Percentiles rank a stretch among this genome's conserved stretches.
phyloP scores from a whole-genome alignment of 1,139 yeast genomes.

The Scheffersomyces parashehatae region DNA sequence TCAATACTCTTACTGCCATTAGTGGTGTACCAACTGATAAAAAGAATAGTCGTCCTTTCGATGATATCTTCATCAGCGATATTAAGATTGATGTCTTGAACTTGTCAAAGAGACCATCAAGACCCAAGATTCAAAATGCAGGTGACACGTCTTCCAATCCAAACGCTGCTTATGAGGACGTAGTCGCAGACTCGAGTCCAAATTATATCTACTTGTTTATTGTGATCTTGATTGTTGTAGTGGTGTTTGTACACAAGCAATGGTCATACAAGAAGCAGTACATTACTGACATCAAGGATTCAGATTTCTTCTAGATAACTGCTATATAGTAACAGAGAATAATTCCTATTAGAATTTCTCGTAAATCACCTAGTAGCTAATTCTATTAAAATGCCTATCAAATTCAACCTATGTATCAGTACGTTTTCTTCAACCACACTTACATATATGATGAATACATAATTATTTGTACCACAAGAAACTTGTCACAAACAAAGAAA shows the following conservation, averaged over 20 bases:
- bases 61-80: conserved; percentile 18
- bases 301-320: conserved; percentile 16
- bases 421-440: too few relatives aligned
- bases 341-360: too few relatives aligned
- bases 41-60: conserved; percentile 10
- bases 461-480: too few relatives aligned
- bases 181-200: conserved; percentile 3
- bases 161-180: conserved; percentile 4
- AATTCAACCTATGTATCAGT: too few relatives aligned
- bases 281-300: conserved; percentile 30
- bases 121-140: conserved; percentile 3
- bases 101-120: conserved; percentile 6
- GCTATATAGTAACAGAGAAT: background rate
- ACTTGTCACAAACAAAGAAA: too few relatives aligned
- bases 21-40: conserved; percentile 9
- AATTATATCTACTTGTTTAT: conserved; percentile 20
- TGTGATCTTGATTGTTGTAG: conserved; percentile 11
- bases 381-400: too few relatives aligned
- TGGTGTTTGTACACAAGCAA: conserved; percentile 13
- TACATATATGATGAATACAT: too few relatives aligned
- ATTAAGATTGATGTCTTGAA: conserved; percentile 17
- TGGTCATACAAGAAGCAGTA: conserved; percentile 24
- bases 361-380: too few relatives aligned
- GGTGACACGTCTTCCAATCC: background rate
- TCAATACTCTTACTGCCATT: conserved; percentile 17